Conservation (phyloP, 164 flowering plant genomes). For the Houttuynia cordata region DNA sequence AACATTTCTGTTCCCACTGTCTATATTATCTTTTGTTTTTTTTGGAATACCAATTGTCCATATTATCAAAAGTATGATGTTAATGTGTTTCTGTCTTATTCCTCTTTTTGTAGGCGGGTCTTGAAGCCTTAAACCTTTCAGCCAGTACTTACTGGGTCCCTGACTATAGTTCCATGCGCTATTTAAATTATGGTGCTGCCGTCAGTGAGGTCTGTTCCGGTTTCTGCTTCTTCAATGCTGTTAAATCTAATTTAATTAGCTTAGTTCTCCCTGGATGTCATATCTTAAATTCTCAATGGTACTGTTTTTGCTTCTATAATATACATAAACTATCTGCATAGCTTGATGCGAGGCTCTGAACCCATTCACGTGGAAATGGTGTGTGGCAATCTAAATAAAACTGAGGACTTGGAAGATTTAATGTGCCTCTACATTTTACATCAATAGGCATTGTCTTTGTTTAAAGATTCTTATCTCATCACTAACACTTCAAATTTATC, state of each 20-base stretch:
- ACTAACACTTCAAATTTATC: not conserved
- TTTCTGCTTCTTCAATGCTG: not conserved
- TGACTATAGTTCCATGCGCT: conserved; percentile 22
- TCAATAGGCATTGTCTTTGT: not conserved
- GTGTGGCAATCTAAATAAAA: not conserved
- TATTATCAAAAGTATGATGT: not conserved
- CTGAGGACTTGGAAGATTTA: not conserved
- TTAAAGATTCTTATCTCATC: too few species aligned
- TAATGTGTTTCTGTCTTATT: not conserved
- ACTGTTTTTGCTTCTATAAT: not conserved
- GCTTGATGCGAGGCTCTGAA: too few species aligned
- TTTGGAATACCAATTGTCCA: too few species aligned
- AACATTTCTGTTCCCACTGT: too few species aligned
- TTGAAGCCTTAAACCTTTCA: conserved; percentile 38
- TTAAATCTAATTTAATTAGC: not conserved
- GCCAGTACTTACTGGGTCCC: conserved; percentile 42
- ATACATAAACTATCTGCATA: too few species aligned
- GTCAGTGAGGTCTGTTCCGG: conserved; percentile 48
- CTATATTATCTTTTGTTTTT: not conserved
- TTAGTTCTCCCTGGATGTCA: not conserved
- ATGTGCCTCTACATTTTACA: not conserved
- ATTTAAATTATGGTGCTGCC: conserved; percentile 66
- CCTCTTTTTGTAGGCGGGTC: conserved; percentile 35
- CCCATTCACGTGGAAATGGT: not conserved
- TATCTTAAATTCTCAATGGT: too few species aligned